Evolutionary conservation across 495 filamentous ascomycete genomes (phyloP), one percentile per base, ranked within the genome.

Genomic region (Entonaema liquescens): DNA sequence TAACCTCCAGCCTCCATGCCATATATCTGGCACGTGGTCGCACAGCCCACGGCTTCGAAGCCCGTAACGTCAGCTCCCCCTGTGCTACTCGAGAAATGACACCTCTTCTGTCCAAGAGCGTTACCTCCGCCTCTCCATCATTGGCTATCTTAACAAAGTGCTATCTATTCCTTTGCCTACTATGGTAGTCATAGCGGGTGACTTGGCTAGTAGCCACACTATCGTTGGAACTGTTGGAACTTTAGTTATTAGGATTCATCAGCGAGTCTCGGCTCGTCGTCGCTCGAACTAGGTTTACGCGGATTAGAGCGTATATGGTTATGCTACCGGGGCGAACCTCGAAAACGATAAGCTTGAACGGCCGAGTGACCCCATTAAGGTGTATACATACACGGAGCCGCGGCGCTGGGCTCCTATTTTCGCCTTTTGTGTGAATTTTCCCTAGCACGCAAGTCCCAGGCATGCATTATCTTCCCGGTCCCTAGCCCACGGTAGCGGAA

Each of bases 391-490:
- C 28, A 42, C 55, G 54, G 52, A 65, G 61, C 65, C 65, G 59
- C 44, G 58, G 61, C 35, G 57, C 65, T 59, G 58, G 70, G 57
- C 62, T 49, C 49, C 29, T 60, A 29, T 54, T 52, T 57, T n/a
- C 31, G 54, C 44, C 19, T n/a, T 31, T 65, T 49, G 61, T 49
- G 61, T 53, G 62, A 65, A 31, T 67, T 62, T 66, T 53, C 26
- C 49, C 56, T 69, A 73, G 65, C 65, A 73, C 62, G 56, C 61
- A 69, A 73, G 65, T 58, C 65, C 61, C 33, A 69, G 44, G 56
- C 70, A 68, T 73, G 70, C 70, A 66, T 69, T 60, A 73, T 69
- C 56, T 62, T 73, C 55, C 70, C 70, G 70, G 70, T 63, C 60
- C 65, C 70, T 60, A 61, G 65, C 70, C 70, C 70, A 73, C 53